phyloP scores from a whole-genome alignment of 176 grass and related monocot genomes.

The Cenchrus fungigraminus region DNA sequence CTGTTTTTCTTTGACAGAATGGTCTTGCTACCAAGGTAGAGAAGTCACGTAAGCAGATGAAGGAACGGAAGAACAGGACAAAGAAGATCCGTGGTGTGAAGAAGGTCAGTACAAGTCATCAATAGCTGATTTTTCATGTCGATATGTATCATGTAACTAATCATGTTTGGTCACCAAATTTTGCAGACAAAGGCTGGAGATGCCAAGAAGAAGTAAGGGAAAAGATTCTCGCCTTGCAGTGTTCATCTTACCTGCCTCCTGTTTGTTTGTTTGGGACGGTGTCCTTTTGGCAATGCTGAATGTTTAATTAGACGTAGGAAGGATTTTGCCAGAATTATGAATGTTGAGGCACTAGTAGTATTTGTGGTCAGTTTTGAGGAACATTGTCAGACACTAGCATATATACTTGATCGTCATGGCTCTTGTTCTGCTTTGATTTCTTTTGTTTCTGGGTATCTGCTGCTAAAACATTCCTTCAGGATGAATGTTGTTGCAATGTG shows the following conservation, averaged over 20 bases:
- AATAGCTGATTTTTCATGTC: not conserved
- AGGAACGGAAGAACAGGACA: conserved; percentile 88
- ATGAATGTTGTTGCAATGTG: no score
- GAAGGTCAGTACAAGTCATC: conserved; percentile 50
- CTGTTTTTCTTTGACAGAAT: conserved; percentile 53
- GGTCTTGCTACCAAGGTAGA: conserved; percentile 95
- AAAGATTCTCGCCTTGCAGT: conserved; percentile 1
- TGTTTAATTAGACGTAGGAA: conserved; percentile 40
- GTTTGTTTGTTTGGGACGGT: conserved; percentile 21
- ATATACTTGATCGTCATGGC: not conserved
- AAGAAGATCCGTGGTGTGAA: conserved; percentile 92
- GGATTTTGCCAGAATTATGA: conserved; percentile 23
- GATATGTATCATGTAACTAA: not conserved
- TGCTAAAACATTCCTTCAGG: no score
- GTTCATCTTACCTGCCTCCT: conserved; percentile 18
- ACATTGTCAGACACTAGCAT: conserved; percentile 11
- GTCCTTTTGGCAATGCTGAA: conserved; percentile 27
- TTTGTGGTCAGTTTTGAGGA: conserved; percentile 37
- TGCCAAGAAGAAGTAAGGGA: conserved; percentile 83
- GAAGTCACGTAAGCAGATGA: conserved; percentile 95
- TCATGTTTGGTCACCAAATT: not conserved
- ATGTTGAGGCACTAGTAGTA: conserved; percentile 30
- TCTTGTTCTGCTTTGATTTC: not conserved
- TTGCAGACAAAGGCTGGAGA: conserved; percentile 95
- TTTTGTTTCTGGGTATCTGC: no score